A percentile compares a stretch with the other conserved stretches of the same genome.
These are phyloP conservation scores for Fonsecaea pedrosoi DNA, from an alignment of 2,329 filamentous ascomycete genomes.

Conservation along the genomic window DNA sequence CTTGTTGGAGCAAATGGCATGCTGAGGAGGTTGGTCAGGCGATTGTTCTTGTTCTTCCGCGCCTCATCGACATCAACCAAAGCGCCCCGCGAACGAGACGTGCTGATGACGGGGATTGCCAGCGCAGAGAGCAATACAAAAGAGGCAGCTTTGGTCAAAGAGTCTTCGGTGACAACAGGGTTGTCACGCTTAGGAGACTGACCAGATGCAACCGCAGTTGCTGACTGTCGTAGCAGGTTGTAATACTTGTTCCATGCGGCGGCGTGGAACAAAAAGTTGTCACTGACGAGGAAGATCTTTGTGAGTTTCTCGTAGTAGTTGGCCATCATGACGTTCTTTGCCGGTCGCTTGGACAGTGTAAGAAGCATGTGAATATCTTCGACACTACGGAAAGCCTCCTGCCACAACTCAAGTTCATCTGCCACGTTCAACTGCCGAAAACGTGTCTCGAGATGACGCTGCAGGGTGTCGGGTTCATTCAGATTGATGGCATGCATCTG, in stretches of 20 bases:
- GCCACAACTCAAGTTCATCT: slow-evolving; percentile 97
- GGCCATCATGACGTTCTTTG: slow-evolving; percentile 99
- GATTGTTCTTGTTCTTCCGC: slow-evolving; percentile 98
- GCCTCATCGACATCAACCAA: slow-evolving; percentile 97
- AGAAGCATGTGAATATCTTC: slow-evolving; percentile 98
- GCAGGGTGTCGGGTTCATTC: slow-evolving; percentile 94
- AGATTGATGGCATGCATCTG: slow-evolving; percentile 99
- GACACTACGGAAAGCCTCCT: slow-evolving; percentile 98
- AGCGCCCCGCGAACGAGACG: slow-evolving; percentile 90
- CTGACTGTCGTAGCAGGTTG: slow-evolving; percentile 90
- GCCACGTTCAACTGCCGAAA: slow-evolving; percentile 99
- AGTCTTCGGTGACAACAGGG: slow-evolving; percentile 83
- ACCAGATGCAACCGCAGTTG: slow-evolving; percentile 79
- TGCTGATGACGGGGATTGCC: slow-evolving; percentile 99
- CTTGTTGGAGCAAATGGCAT: slow-evolving; percentile 91
- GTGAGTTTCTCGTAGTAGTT: slow-evolving; percentile 99
- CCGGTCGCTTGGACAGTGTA: slow-evolving; percentile 94
- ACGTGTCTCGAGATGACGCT: slow-evolving; percentile 95
- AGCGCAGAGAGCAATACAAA: slow-evolving; percentile 94
- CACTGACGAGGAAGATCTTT: slow-evolving; percentile 96
- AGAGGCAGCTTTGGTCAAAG: slow-evolving; percentile 91
- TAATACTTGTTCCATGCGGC: slow-evolving; percentile 98
- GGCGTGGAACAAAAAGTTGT: slow-evolving; percentile 99
- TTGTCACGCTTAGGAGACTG: slow-evolving; percentile 94
- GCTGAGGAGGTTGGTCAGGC: slow-evolving; percentile 91